These are phyloP conservation scores for Echria macrotheca DNA, from an alignment of 495 filamentous ascomycete genomes.

Conservation along the genomic window DNA sequence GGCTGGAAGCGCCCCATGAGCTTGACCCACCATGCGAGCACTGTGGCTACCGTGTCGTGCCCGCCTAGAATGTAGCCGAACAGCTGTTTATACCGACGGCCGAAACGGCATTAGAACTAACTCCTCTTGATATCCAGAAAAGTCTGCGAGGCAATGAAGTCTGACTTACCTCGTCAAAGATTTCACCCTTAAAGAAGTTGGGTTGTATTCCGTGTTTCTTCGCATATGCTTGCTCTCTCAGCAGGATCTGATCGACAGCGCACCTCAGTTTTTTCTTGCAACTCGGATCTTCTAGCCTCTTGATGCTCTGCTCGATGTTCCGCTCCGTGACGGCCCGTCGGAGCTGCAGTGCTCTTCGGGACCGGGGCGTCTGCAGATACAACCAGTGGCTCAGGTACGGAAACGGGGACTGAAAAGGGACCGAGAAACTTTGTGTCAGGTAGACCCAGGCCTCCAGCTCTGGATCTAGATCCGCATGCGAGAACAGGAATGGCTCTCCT, in stretches of 20 bases:
- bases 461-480: not conserved
- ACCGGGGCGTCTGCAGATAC: not conserved
- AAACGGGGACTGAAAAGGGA: not conserved
- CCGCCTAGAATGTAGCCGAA: slow-evolving; percentile 1
- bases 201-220: not conserved
- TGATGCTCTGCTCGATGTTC: no score
- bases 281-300: no score
- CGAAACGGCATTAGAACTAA: no score
- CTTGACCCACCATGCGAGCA: not conserved
- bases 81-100: no score
- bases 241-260: no score
- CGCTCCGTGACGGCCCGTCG: no score
- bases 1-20: not conserved
- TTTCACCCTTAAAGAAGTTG: not conserved
- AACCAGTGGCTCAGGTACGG: not conserved
- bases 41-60: not conserved
- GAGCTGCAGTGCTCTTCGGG: no score
- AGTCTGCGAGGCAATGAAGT: no score
- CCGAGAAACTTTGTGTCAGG: not conserved
- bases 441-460: not conserved
- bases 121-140: no score
- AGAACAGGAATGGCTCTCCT: not conserved
- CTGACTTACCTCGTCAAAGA: no score
- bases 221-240: no score
- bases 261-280: no score